Evolutionary conservation across 495 filamentous ascomycete genomes (phyloP).

Genomic region (Lasiosphaeria miniovina): DNA sequence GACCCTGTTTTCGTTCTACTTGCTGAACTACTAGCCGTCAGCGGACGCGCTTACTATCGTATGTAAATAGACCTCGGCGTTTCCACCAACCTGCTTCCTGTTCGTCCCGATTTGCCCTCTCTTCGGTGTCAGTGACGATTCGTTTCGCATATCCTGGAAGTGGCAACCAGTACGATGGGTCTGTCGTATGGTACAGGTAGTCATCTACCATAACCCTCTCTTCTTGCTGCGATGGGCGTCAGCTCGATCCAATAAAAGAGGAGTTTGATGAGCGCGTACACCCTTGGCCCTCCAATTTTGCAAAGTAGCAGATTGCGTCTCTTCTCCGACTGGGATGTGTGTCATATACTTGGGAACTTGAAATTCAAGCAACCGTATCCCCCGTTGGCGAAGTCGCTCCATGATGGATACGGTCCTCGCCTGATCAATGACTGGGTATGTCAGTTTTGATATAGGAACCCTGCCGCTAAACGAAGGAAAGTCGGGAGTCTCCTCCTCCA

Average conservation of each 20-base stretch:
- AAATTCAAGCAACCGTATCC: background rate
- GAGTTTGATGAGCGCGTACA: background rate
- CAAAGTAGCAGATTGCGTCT: background rate
- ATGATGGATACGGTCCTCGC: background rate
- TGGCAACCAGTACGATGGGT: background rate
- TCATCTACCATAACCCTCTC: constrained; percentile 11
- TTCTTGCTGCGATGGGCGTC: constrained; percentile 1
- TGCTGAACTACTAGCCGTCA: too few relatives aligned
- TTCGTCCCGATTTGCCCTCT: background rate
- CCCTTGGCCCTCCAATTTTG: background rate
- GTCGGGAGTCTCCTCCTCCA: background rate
- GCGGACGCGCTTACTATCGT: too few relatives aligned
- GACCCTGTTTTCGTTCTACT: background rate
- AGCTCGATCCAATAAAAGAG: background rate
- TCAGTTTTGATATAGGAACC: background rate
- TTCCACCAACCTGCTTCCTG: background rate
- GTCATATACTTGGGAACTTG: background rate
- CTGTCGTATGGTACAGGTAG: constrained; percentile 4
- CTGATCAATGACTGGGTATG: background rate
- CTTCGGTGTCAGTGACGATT: background rate
- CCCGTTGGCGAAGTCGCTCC: background rate
- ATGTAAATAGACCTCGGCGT: too few relatives aligned
- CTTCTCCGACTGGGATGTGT: background rate
- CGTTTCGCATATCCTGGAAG: background rate
- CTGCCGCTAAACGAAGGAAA: background rate